Base-by-base conservation (phyloP, 352 stramenopile genomes). In the Pythium angustatum region DNA sequence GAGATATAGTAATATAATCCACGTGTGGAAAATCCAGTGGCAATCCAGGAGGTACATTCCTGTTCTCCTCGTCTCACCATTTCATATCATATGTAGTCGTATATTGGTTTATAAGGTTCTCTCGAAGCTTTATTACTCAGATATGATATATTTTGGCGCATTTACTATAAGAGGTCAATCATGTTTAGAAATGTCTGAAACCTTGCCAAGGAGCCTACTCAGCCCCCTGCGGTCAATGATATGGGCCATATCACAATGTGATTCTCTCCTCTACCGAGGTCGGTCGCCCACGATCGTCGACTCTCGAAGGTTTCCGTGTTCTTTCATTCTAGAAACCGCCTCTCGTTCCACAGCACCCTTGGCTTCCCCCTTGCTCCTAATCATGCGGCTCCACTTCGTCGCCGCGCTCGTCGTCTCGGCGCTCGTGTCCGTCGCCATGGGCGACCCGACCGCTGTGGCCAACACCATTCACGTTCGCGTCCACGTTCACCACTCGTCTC, bases 361-460 rank as follows among this genome's bases (percentile, higher is more conserved):
- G 22, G 4, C 44, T 10, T n/a, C 15, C 27, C 7, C 40, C 47
- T 22, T 73, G 62, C 26, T 72, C 66, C 1, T 40, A 2, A 14
- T 28, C 12, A 54, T 54, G 47, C 47, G 19, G 27, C 6, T 54
- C 27, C 47, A 12, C 27, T 54, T 54, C 27, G 27, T 54, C 47
- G 17, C 17, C 17, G 47, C 28, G 6, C 17, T 43, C 17, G 48
- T 28, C 3, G 10, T 43, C 0, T 43, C 30, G 0, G 48, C 19
- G 48, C 27, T 55, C 28, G 48, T 19, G 30, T 55, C 48, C 9
- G 48, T 41, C 19, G 47, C 47, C 11, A 10, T 33, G 41, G 41
- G 12, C 41, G 41, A 48, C 5, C 41, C 17, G 11, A 48, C 41
- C n/a, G 43, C n/a, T 17, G 43, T n/a, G 47, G n/a, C 26, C 24